Evolutionary conservation across 2,329 filamentous ascomycete species (phyloP).

Genomic region (Claviceps sp.): DNA sequence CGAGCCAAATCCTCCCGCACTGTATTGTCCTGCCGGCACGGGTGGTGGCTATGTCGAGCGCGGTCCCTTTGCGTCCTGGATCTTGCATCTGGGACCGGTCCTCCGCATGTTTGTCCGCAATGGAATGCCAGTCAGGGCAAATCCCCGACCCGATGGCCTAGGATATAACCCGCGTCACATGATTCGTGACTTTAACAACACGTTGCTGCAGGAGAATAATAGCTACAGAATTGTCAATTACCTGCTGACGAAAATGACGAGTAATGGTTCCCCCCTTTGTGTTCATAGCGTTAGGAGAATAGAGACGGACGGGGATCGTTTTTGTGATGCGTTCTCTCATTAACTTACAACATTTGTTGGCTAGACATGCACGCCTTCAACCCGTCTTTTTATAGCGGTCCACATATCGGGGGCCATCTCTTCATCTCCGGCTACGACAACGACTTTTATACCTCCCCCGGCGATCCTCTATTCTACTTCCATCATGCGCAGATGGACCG

Average conservation of each 20-base stretch:
- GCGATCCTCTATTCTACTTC: conserved; percentile 4
- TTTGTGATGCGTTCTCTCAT: not conserved
- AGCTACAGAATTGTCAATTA: not conserved
- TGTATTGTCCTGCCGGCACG: not conserved
- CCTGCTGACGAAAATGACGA: not conserved
- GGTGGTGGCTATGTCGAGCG: conserved; percentile 4
- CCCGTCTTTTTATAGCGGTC: not conserved
- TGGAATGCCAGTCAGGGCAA: not conserved
- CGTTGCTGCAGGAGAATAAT: not conserved
- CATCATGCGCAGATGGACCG: conserved; percentile 4
- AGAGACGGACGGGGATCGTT: no score
- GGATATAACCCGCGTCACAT: conserved; percentile 6
- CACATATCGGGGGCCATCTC: not conserved
- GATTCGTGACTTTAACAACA: conserved; percentile 2
- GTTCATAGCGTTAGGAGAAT: no score
- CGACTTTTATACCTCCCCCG: conserved; percentile 5
- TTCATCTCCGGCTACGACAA: conserved; percentile 1
- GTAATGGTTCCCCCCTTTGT: not conserved
- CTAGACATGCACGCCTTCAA: conserved; percentile 1
- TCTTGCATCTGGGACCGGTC: conserved; percentile 1
- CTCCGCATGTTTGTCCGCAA: not conserved
- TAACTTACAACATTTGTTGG: not conserved
- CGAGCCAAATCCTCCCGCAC: not conserved
- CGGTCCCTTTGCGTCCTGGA: not conserved
- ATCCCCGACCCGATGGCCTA: not conserved